phyloP scores from a whole-genome alignment of 164 flowering plant species.

The Litsea cubeba region DNA sequence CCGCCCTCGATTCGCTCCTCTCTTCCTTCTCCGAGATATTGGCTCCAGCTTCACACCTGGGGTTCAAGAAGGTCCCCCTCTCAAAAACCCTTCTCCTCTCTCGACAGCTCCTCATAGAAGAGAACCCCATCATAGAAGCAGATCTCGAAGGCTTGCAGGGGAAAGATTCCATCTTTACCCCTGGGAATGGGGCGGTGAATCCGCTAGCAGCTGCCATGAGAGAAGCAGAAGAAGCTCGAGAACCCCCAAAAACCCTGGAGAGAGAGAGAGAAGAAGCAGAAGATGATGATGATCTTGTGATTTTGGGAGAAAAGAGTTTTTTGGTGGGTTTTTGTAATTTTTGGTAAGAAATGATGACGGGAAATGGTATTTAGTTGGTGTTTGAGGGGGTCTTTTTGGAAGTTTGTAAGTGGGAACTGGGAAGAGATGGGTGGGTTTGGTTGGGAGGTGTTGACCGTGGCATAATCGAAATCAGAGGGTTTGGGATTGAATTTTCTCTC shows the following conservation, averaged over 20 bases:
- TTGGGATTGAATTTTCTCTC: conserved; percentile 18
- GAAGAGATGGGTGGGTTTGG: conserved; percentile 1
- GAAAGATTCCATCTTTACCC: conserved; percentile 53
- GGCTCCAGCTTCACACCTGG: conserved; percentile 38
- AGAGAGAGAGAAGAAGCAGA: background rate
- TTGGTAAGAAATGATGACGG: background rate
- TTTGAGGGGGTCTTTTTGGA: too few species aligned
- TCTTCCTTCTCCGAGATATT: conserved; percentile 18
- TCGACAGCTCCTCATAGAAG: conserved; percentile 15
- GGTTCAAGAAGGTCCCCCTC: conserved; percentile 26
- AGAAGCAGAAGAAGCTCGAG: background rate
- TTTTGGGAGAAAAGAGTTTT: too few species aligned
- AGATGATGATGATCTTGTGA: too few species aligned
- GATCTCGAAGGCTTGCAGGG: conserved; percentile 18
- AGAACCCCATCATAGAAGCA: conserved; percentile 15
- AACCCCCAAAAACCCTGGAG: background rate
- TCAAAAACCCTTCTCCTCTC: conserved; percentile 9
- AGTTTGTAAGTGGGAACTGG: too few species aligned
- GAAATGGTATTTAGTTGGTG: background rate
- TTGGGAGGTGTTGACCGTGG: conserved; percentile 7
- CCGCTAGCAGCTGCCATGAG: conserved; percentile 67
- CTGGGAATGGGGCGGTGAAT: conserved; percentile 39
- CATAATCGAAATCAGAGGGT: background rate
- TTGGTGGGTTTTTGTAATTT: background rate
- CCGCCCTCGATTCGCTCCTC: conserved; percentile 24